A percentile compares a stretch with the other conserved stretches of the same genome.
phyloP scores from a whole-genome alignment of 306 rosid genomes.

The Trifolium fragiferum region DNA sequence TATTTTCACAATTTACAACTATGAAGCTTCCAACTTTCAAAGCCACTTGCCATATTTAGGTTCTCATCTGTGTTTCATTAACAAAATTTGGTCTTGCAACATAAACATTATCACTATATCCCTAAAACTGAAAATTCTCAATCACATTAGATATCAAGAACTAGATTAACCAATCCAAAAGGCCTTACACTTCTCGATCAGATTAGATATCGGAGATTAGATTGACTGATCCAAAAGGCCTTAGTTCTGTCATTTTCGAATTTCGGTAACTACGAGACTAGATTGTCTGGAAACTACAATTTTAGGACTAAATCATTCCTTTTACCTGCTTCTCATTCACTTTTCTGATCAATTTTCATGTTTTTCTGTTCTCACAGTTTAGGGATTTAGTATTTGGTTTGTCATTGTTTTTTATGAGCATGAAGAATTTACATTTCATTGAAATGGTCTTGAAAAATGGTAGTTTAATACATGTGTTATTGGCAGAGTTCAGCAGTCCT shows the following conservation, averaged over 20 bases:
- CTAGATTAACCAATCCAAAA: not conserved
- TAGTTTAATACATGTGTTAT: not conserved
- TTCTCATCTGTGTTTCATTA: too few relatives aligned
- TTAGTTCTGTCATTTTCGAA: not conserved
- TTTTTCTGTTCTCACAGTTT: not conserved
- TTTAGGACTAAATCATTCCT: too few relatives aligned
- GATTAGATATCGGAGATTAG: not conserved
- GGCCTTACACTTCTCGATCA: too few relatives aligned
- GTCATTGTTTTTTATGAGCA: not conserved
- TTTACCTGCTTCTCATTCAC: not conserved
- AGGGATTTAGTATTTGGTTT: not conserved
- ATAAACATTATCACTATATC: not conserved
- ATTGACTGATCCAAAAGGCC: too few relatives aligned
- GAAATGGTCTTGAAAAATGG: not conserved
- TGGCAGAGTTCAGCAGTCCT: constrained; percentile 84
- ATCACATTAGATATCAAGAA: not conserved
- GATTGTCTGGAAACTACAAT: not conserved
- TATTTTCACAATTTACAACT: too few relatives aligned
- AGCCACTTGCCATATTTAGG: too few relatives aligned
- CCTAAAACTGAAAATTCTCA: not conserved
- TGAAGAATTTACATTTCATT: not conserved
- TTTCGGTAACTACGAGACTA: not conserved
- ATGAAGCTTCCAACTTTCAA: too few relatives aligned
- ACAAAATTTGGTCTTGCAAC: not conserved
- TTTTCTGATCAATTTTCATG: too few relatives aligned